Evolutionary conservation across 148 eudicot species (phyloP).

Genomic region (Dysphania ambrosioides): DNA sequence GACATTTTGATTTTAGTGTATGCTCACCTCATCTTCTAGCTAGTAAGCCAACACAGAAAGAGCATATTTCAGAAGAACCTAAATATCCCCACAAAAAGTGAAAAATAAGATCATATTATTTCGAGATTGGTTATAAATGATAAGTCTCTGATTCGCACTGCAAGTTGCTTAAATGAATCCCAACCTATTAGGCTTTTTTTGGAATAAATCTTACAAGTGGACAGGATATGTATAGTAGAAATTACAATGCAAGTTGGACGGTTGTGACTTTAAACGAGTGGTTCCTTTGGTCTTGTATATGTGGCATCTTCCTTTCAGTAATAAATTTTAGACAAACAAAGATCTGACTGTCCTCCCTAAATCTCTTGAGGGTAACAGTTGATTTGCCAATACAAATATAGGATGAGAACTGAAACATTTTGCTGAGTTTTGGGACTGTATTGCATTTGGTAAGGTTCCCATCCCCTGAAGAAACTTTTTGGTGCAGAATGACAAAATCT

Average conservation of each 20-base stretch:
- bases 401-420: not conserved
- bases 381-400: not conserved
- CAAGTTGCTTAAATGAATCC: conserved; percentile 27
- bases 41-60: conserved; percentile 10
- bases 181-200: conserved; percentile 10
- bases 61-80: not conserved
- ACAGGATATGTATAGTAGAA: conserved; percentile 13
- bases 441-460: not conserved
- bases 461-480: not conserved
- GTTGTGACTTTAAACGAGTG: conserved; percentile 12
- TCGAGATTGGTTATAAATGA: conserved; percentile 20
- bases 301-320: conserved; percentile 10
- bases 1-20: conserved; percentile 2
- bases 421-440: not conserved
- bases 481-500: not conserved
- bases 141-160: conserved; percentile 15
- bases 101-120: conserved; percentile 13
- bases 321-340: not conserved
- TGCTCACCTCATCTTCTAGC: conserved; percentile 3
- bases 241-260: conserved; percentile 31
- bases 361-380: not conserved
- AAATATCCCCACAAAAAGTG: conserved; percentile 8
- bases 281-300: conserved; percentile 6
- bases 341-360: not conserved
- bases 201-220: conserved; percentile 29